Conservation (phyloP, 345 rosid species). For the Ceriops tagal region DNA sequence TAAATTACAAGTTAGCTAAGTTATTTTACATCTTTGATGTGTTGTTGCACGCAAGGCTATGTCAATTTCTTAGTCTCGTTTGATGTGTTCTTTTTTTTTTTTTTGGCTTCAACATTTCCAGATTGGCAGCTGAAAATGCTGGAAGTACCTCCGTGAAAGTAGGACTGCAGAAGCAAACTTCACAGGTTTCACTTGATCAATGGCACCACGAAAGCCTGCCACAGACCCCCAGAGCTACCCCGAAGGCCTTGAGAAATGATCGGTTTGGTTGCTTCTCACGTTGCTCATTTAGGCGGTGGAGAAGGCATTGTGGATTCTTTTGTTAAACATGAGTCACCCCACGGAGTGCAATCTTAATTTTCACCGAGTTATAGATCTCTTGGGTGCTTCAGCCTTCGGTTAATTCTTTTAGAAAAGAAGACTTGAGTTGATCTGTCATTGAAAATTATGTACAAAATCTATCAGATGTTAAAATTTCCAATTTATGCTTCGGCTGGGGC, state of each 20-base stretch:
- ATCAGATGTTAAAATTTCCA: no score
- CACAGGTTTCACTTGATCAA: slow-evolving; percentile 1
- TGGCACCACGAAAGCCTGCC: slow-evolving; percentile 13
- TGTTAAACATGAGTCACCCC: background rate
- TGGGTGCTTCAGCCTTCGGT: no score
- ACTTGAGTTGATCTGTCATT: no score
- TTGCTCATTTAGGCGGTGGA: slow-evolving; percentile 25
- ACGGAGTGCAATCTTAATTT: background rate
- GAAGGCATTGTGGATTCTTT: background rate
- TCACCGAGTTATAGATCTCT: no score
- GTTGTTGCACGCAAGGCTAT: no score
- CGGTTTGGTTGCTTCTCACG: slow-evolving; percentile 62
- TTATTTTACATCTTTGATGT: background rate
- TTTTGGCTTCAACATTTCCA: slow-evolving; percentile 13
- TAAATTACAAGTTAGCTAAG: background rate
- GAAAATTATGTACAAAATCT: no score
- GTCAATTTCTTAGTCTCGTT: no score
- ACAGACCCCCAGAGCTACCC: slow-evolving; percentile 16
- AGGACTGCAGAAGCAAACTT: slow-evolving; percentile 4
- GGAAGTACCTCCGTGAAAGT: slow-evolving; percentile 11
- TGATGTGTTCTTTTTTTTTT: no score
- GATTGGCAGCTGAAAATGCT: slow-evolving; percentile 35
- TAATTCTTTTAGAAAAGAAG: no score
- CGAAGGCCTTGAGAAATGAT: slow-evolving; percentile 16
- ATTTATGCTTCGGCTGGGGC: no score